Conservation (phyloP, 192 early-diverging fungal genomes). For the Backusella circina region DNA sequence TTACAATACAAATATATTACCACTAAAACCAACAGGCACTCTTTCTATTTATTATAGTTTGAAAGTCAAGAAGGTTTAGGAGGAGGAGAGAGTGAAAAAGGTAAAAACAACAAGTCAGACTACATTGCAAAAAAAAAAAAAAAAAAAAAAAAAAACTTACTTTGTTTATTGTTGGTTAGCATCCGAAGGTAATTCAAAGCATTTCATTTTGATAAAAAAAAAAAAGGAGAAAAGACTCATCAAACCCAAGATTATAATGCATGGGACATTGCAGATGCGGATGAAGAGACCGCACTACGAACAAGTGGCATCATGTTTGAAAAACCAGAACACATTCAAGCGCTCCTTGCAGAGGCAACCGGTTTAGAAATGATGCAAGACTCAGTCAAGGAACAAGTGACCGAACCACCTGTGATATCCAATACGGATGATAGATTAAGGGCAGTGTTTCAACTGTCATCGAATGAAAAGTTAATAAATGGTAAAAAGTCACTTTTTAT, state of each 20-base stretch:
- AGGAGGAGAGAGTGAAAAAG: conserved; percentile 12
- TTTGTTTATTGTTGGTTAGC: neutral
- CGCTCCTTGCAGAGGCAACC: conserved; percentile 29
- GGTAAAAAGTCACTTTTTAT: conserved; percentile 8
- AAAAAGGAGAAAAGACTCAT: neutral
- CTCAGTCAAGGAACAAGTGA: neutral
- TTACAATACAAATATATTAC: no score
- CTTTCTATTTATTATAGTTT: neutral
- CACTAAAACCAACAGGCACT: no score
- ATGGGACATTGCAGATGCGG: conserved; percentile 3
- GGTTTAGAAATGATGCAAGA: conserved; percentile 1
- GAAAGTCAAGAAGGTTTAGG: conserved; percentile 20
- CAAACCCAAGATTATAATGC: neutral
- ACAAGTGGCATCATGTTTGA: conserved; percentile 2
- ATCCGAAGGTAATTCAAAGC: neutral
- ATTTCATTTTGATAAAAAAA: neutral
- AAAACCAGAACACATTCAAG: conserved; percentile 7
- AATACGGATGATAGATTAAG: conserved; percentile 20
- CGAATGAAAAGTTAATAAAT: conserved; percentile 14
- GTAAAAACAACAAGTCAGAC: neutral
- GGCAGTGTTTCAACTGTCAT: conserved; percentile 23
- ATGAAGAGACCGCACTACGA: neutral
- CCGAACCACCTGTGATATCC: conserved; percentile 1
- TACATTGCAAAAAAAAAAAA: neutral
- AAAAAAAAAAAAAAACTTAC: neutral